Percentiles rank a stretch among this genome's conserved stretches.
These are phyloP conservation scores for Sungouiozyma intestinalis DNA, from an alignment of 805 yeast species.

Conservation along the genomic window DNA sequence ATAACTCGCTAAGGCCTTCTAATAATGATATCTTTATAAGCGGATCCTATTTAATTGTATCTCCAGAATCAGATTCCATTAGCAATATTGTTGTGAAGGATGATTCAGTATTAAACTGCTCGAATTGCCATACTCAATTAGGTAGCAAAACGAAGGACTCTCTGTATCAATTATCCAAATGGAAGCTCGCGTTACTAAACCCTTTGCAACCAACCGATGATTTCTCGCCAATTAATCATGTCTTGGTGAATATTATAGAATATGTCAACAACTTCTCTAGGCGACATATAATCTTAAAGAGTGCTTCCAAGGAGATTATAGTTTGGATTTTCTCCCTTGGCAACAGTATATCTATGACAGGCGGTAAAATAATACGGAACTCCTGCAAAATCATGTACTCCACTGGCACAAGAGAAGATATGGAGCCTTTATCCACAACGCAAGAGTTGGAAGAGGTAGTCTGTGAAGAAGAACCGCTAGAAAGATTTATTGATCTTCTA, in stretches of 20 bases:
- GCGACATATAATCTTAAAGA: slow-evolving; percentile 14
- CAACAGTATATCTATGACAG: slow-evolving; percentile 10
- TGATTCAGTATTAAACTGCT: slow-evolving; percentile 8
- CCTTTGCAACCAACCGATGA: slow-evolving; percentile 1
- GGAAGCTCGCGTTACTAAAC: slow-evolving; percentile 13
- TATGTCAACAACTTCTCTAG: slow-evolving; percentile 15
- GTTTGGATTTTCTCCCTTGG: slow-evolving; percentile 24
- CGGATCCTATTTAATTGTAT: slow-evolving; percentile 15
- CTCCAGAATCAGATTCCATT: slow-evolving; percentile 7
- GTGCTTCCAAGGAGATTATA: slow-evolving; percentile 3
- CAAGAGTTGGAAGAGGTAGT: slow-evolving; percentile 16
- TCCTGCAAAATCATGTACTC: slow-evolving; percentile 21
- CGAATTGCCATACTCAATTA: slow-evolving; percentile 9
- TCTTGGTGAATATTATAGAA: slow-evolving; percentile 16
- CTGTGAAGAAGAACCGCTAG: slow-evolving; percentile 9
- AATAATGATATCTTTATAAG: slow-evolving; percentile 21
- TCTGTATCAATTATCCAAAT: slow-evolving; percentile 18
- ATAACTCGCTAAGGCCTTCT: slow-evolving; percentile 17
- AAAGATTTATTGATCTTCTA: slow-evolving; percentile 9
- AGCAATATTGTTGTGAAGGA: not conserved
- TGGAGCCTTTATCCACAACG: not conserved
- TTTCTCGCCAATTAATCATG: slow-evolving; percentile 15
- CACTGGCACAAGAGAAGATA: slow-evolving; percentile 1
- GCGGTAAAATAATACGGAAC: slow-evolving; percentile 4
- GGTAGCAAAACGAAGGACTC: slow-evolving; percentile 16